Evolutionary conservation across 768 basidiomycete genomes (phyloP).

Genomic region (Rhizopogon vinicolor): DNA sequence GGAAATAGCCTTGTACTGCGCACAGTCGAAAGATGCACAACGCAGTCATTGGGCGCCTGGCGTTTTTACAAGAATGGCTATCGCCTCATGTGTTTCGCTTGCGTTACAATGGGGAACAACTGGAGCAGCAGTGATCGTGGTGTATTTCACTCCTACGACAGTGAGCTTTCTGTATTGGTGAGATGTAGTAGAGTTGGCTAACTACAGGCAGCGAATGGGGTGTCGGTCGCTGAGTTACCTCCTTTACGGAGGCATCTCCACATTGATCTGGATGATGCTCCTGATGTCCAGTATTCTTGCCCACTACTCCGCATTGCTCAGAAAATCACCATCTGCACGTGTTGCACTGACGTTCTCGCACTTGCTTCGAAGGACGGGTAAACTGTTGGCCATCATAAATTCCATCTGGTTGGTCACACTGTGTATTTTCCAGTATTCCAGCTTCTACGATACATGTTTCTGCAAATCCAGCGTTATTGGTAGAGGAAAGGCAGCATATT

Average conservation of each 20-base stretch:
- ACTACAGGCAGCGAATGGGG: constrained; percentile 6
- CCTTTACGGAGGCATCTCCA: constrained; percentile 15
- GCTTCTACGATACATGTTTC: constrained; percentile 23
- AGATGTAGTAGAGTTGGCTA: not conserved
- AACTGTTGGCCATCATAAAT: constrained; percentile 24
- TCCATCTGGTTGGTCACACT: constrained; percentile 18
- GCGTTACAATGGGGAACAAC: constrained; percentile 19
- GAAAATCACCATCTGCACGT: no score
- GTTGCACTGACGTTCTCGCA: constrained; percentile 4
- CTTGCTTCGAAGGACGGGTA: constrained; percentile 21
- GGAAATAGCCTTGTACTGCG: not conserved
- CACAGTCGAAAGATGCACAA: not conserved
- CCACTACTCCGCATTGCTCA: not conserved
- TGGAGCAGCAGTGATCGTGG: constrained; percentile 17
- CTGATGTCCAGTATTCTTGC: constrained; percentile 5
- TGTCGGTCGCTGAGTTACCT: constrained; percentile 18
- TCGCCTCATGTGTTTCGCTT: constrained; percentile 15
- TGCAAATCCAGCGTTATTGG: constrained; percentile 21
- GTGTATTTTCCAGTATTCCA: constrained; percentile 25
- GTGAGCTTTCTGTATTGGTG: not conserved
- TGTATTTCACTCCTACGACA: constrained; percentile 19
- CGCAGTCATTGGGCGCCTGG: constrained; percentile 10
- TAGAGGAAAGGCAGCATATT: constrained; percentile 20
- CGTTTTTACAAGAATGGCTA: constrained; percentile 10
- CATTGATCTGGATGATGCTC: constrained; percentile 16